phyloP scores from a whole-genome alignment of 2,329 filamentous ascomycete species.

The Xylogone sp. region DNA sequence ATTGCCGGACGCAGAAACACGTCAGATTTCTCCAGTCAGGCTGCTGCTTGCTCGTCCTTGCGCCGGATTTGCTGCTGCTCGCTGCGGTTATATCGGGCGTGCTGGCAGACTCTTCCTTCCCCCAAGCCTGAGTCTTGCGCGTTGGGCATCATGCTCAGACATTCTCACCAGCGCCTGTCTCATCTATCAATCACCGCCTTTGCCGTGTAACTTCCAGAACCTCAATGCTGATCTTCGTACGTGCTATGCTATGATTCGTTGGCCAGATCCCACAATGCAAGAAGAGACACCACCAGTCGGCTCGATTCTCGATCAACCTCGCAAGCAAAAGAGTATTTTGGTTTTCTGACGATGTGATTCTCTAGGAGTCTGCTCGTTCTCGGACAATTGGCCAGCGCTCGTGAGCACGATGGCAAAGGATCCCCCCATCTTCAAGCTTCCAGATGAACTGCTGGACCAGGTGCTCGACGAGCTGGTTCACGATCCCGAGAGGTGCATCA shows the following conservation, averaged over 20 bases:
- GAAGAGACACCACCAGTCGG: neutral
- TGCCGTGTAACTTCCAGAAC: neutral
- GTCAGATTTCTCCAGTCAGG: conserved; percentile 30
- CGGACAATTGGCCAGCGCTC: neutral
- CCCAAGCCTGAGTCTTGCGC: neutral
- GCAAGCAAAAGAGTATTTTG: neutral
- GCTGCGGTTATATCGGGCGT: neutral
- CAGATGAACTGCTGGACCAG: neutral
- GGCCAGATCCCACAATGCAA: conserved; percentile 31
- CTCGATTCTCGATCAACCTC: neutral
- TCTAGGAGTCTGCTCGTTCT: neutral
- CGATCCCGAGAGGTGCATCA: conserved; percentile 43
- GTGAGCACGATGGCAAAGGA: neutral
- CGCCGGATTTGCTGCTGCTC: neutral
- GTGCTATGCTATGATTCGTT: conserved; percentile 37
- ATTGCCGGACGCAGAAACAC: conserved; percentile 58
- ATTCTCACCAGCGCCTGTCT: neutral
- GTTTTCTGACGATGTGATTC: neutral
- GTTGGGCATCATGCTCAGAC: neutral
- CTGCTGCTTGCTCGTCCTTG: conserved; percentile 6
- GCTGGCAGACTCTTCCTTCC: neutral
- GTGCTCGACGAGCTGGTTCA: conserved; percentile 38
- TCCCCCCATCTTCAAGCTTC: neutral
- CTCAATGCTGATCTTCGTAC: neutral
- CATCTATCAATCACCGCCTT: neutral